phyloP scores from a whole-genome alignment of 1,284 basidiomycete genomes.

The Cystobasidium sp. region DNA sequence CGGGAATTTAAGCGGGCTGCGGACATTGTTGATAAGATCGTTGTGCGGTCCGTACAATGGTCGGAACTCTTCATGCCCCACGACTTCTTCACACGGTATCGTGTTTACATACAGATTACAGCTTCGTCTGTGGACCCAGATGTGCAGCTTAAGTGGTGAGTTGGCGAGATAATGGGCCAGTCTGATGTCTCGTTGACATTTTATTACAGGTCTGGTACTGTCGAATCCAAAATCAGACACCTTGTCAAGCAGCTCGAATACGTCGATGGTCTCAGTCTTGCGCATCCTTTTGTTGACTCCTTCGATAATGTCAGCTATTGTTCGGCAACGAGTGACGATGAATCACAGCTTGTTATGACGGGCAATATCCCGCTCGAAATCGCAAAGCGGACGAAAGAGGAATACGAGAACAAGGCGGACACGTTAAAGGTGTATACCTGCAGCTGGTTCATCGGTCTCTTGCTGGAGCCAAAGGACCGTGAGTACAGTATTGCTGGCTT shows the following conservation, averaged over 20 bases:
- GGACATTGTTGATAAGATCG: slow-evolving; percentile 89
- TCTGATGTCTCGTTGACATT: background rate
- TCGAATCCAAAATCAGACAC: slow-evolving; percentile 95
- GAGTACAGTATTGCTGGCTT: slow-evolving; percentile 55
- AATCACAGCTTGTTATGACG: slow-evolving; percentile 85
- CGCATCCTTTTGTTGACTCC: slow-evolving; percentile 94
- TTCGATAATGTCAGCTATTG: slow-evolving; percentile 88
- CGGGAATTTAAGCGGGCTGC: slow-evolving; percentile 96
- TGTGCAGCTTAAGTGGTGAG: slow-evolving; percentile 91
- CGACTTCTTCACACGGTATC: slow-evolving; percentile 96
- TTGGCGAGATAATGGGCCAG: slow-evolving; percentile 31
- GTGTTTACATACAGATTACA: slow-evolving; percentile 97
- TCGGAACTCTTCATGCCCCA: slow-evolving; percentile 88
- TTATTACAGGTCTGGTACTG: slow-evolving; percentile 77
- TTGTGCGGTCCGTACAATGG: slow-evolving; percentile 84
- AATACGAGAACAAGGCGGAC: slow-evolving; percentile 76
- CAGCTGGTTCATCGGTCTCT: slow-evolving; percentile 94
- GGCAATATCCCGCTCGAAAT: slow-evolving; percentile 79
- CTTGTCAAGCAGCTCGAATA: slow-evolving; percentile 97
- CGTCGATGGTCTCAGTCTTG: slow-evolving; percentile 85
- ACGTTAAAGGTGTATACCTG: slow-evolving; percentile 84
- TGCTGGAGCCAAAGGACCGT: slow-evolving; percentile 90
- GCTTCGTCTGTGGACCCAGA: slow-evolving; percentile 82
- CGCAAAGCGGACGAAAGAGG: slow-evolving; percentile 74
- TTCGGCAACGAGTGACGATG: slow-evolving; percentile 70